Conservation (phyloP, 2,329 filamentous ascomycete species). For the Alternaria rosae region DNA sequence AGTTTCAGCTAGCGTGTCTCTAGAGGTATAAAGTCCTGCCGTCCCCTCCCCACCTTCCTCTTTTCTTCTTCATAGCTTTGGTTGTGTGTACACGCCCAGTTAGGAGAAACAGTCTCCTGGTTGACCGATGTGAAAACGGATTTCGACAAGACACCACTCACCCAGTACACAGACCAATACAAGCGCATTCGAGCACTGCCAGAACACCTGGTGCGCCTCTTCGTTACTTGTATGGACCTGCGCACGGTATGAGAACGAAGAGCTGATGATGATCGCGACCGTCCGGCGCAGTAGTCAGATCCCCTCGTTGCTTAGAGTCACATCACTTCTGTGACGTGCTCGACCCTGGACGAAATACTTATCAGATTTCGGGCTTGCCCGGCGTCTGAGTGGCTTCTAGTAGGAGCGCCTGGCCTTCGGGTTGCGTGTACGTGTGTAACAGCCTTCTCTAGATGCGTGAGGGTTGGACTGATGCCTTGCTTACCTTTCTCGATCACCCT, state of each 20-base stretch:
- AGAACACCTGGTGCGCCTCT: background rate
- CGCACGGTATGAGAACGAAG: background rate
- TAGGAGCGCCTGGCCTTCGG: no score
- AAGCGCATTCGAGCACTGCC: background rate
- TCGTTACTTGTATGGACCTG: background rate
- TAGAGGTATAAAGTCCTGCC: background rate
- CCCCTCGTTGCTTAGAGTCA: background rate
- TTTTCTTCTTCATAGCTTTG: background rate
- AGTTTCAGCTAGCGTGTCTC: background rate
- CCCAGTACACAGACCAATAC: background rate
- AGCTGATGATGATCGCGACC: background rate
- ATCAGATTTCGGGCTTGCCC: background rate
- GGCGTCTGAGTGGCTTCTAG: no score
- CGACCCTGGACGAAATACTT: background rate
- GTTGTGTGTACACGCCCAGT: no score
- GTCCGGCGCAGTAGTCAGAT: background rate
- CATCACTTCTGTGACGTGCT: background rate
- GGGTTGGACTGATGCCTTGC: background rate
- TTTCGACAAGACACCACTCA: background rate
- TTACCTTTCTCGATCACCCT: background rate
- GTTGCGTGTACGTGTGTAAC: no score
- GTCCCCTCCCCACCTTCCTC: background rate
- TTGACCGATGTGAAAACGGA: no score
- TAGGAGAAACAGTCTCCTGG: background rate
- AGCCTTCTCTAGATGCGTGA: no score